These are phyloP conservation scores for Mycothermus thermophilus DNA, from an alignment of 495 filamentous ascomycete species.

Conservation along the genomic window DNA sequence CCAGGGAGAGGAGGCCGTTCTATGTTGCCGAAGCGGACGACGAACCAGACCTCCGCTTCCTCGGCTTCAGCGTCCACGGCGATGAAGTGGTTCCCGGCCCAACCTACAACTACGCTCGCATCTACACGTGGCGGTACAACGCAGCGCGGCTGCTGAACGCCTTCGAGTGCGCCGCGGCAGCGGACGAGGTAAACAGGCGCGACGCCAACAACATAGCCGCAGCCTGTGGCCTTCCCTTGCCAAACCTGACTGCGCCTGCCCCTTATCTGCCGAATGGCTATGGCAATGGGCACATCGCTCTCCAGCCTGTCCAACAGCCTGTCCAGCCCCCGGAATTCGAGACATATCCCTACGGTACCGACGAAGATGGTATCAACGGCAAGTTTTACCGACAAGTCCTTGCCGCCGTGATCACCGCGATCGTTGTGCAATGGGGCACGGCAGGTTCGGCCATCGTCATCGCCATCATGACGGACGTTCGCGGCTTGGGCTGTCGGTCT, in stretches of 20 bases:
- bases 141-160: background rate
- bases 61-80: background rate
- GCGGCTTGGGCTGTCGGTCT: slow-evolving; percentile 1
- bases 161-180: background rate
- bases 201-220: background rate
- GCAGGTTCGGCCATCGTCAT: slow-evolving; percentile 4
- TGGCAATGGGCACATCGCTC: background rate
- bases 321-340: background rate
- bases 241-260: too few relatives aligned
- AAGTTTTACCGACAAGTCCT: background rate
- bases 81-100: slow-evolving; percentile 1
- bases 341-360: background rate
- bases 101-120: slow-evolving; percentile 4
- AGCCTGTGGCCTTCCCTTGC: background rate
- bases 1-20: background rate
- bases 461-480: slow-evolving; percentile 3
- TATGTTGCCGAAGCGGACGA: background rate
- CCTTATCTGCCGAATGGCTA: too few relatives aligned
- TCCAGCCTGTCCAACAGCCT: background rate
- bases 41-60: background rate
- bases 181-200: background rate
- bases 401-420: background rate
- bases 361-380: background rate
- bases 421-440: slow-evolving; percentile 6
- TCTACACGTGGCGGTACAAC: background rate